Conservation (phyloP, 106 monocot species). For the Dendrobium huoshanense region DNA sequence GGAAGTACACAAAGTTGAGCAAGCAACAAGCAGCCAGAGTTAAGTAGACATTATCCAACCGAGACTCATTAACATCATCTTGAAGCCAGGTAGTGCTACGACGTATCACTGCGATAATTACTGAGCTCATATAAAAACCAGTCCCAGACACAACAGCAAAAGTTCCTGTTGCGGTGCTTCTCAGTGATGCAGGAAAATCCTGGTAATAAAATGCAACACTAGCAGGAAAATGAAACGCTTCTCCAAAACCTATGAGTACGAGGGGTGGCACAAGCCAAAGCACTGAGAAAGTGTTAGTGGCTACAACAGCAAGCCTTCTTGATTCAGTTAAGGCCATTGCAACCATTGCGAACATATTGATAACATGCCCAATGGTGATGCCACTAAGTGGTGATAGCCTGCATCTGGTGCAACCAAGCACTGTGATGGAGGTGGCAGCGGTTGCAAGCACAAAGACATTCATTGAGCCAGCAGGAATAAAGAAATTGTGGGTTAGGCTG, state of each 20-base stretch:
- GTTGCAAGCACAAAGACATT: background rate
- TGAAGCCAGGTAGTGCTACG: background rate
- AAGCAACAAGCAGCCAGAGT: background rate
- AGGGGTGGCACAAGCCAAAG: constrained; percentile 11
- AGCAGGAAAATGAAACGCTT: constrained; percentile 8
- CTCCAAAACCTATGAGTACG: background rate
- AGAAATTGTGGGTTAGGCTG: background rate
- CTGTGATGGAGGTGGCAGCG: constrained; percentile 4
- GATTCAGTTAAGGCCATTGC: background rate
- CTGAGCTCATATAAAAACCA: constrained; percentile 1
- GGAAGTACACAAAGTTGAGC: constrained; percentile 10
- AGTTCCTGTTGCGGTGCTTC: background rate
- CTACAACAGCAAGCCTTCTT: background rate
- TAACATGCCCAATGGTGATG: background rate
- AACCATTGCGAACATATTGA: background rate
- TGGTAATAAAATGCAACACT: constrained; percentile 7
- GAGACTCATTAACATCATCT: constrained; percentile 10
- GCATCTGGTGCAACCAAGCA: background rate
- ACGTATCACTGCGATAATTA: background rate
- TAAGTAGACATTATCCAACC: constrained; percentile 12
- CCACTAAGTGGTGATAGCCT: background rate
- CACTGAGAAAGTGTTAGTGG: background rate
- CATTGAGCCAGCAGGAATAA: constrained; percentile 6
- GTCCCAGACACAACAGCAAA: background rate
- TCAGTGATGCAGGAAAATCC: constrained; percentile 6